Base-by-base conservation (phyloP, 306 rosid species). In the Calophaca sinica region DNA sequence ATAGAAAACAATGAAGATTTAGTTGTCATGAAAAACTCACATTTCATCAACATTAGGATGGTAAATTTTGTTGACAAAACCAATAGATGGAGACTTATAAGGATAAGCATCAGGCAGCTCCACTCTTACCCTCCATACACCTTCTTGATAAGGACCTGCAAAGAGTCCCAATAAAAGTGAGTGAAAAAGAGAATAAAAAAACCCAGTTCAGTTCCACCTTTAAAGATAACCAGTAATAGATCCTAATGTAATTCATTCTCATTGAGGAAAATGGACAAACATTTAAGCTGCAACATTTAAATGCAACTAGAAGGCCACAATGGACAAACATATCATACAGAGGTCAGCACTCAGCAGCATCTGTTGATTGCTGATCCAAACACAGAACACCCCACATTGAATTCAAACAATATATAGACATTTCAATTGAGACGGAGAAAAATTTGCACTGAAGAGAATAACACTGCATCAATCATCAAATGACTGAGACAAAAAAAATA, bases 21-120 rank as follows among this genome's bases (percentile, higher is more conserved):
- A 62, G 54, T 52, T 66, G 60, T 9, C 15, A 11, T 2, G 32
- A 75, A 61, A 7, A 36, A 86, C 97, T 91, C 90, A 93, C 98
- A 81, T 72, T 80, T 91, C 97, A 86, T 93, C 98, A 44, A 93
- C 91, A 88, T 93, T 93, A 78, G 98, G 98, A 85, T 93, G 98
- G 80, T 81, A 93, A 53, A 93, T 88, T 84, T 85, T 93, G 89
- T 91, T 93, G 64, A 86, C 39, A 83, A 93, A 93, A 67, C 97
- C 96, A 79, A 94, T 78, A 14, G 97, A 94, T 0, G 98, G 98
- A 73, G 98, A 94, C 76, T 88, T 89, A 46, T 88, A 89, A 78
- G 97, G 98, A 89, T 94, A 94, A 73, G 90, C 92, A 84, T 91
- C 94, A 2, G 94, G 96, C 13, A 94, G 85, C 77, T 91, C 97